Base-by-base conservation (phyloP, 2,329 filamentous ascomycete species). In the Byssothecium circinans region DNA sequence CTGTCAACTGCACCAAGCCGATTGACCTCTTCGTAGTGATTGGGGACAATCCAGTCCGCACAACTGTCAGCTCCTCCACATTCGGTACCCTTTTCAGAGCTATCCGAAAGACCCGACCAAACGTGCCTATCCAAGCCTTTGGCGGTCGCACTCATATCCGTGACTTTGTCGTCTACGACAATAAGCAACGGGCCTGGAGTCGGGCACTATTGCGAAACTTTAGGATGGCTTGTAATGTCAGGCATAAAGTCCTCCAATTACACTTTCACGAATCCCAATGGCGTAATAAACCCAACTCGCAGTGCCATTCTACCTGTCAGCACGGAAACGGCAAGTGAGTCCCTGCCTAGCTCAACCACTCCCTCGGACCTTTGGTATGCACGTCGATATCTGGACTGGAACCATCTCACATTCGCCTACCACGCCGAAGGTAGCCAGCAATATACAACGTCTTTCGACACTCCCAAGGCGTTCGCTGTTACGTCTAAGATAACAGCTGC, bases 381-480 rank as follows among this genome's bases (percentile, higher is more conserved):
- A 3, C 79, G 84, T 7, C 77, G 84, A 19, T 87, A 86, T 59
- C 74, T 88, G 8, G 85, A 88, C 68, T 87, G 83, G 80, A 87
- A 87, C 64, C 78, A 82, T 4, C 71, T 77, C n/a, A 84, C 82
- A 0, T 86, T 87, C 57, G 75, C 79, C 48, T 86, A 83, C 60
- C 84, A 87, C 61, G 78, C 82, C 2, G 67, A 72, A n/a, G 75
- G 74, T 33, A 78, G 75, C 37, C 75, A 79, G 38, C 59, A 69
- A 32, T 60, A 62, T 38, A 71, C 69, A 0, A 27, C 36, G 11
- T 34, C 52, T 2, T 82, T 82, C 43, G 79, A 83, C 56, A 78
- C 74, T 8, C 57, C 67, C 20, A 67, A 75, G 8, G 82, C 82
- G 19, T 45, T 72, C 17, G 58, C 61, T 0, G 73, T 81, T 2